Evolutionary conservation across 2,329 filamentous ascomycete species (phyloP).

Genomic region (Colletotrichum sp.): DNA sequence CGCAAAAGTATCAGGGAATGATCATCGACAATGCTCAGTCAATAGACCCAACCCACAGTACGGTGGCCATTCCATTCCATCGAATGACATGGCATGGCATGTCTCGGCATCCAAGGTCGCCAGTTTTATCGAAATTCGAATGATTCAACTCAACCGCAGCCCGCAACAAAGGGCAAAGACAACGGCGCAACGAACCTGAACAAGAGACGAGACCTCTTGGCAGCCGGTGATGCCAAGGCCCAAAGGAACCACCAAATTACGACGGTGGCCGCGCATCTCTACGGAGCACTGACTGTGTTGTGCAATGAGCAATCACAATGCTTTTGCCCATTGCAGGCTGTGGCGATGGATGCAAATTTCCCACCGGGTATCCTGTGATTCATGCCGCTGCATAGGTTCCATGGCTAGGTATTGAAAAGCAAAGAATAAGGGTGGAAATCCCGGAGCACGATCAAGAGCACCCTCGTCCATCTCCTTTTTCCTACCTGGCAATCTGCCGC

Average conservation of each 20-base stretch:
- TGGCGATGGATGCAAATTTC: neutral
- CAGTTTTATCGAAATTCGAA: neutral
- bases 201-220: slow-evolving; percentile 1
- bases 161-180: neutral
- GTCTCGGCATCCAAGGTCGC: neutral
- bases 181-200: neutral
- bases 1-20: neutral
- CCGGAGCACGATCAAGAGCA: neutral
- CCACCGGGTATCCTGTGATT: neutral
- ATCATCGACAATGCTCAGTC: neutral
- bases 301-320: neutral
- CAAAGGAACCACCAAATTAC: neutral
- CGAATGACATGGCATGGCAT: neutral
- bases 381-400: neutral
- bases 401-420: neutral
- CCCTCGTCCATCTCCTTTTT: neutral
- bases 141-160: neutral
- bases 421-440: neutral
- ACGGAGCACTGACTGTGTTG: neutral
- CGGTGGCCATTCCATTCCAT: neutral
- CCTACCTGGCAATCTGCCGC: neutral
- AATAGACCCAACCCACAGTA: neutral
- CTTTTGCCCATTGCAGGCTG: neutral
- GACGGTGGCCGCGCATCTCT: neutral
- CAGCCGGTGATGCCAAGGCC: slow-evolving; percentile 1